Evolutionary conservation across 164 flowering plant species (phyloP).

Genomic region (Cinnamomum micranthum): DNA sequence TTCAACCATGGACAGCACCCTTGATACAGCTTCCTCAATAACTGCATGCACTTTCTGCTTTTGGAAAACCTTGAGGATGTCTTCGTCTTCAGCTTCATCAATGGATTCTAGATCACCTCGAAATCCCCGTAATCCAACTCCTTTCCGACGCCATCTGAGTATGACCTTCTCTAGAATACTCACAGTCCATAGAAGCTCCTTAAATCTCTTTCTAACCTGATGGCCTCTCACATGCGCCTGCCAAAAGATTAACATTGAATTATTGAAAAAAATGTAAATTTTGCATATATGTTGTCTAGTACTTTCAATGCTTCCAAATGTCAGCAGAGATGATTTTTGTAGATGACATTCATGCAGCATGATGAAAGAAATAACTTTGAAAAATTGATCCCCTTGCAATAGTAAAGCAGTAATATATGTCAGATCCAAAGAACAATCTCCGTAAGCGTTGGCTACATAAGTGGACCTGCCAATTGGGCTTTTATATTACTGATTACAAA

Average conservation of each 20-base stretch:
- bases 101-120: slow-evolving; percentile 42
- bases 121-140: slow-evolving; percentile 75
- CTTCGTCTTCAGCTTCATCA: slow-evolving; percentile 66
- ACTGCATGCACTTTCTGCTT: slow-evolving; percentile 76
- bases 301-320: background rate
- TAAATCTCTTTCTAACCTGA: slow-evolving; percentile 76
- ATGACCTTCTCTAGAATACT: slow-evolving; percentile 80
- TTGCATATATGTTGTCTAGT: background rate
- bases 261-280: background rate
- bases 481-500: background rate
- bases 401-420: background rate
- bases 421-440: background rate
- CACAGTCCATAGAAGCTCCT: slow-evolving; percentile 82
- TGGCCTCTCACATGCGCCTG: slow-evolving; percentile 98
- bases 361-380: background rate
- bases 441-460: background rate
- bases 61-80: slow-evolving; percentile 68
- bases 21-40: slow-evolving; percentile 68
- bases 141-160: slow-evolving; percentile 83
- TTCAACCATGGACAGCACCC: slow-evolving; percentile 88
- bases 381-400: background rate
- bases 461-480: background rate
- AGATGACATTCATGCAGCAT: background rate
- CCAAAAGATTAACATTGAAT: background rate
- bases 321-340: background rate